Evolutionary conservation across 2,329 filamentous ascomycete species (phyloP), one percentile per base, ranked within the genome.

Genomic region (Paradendryphiella salina): DNA sequence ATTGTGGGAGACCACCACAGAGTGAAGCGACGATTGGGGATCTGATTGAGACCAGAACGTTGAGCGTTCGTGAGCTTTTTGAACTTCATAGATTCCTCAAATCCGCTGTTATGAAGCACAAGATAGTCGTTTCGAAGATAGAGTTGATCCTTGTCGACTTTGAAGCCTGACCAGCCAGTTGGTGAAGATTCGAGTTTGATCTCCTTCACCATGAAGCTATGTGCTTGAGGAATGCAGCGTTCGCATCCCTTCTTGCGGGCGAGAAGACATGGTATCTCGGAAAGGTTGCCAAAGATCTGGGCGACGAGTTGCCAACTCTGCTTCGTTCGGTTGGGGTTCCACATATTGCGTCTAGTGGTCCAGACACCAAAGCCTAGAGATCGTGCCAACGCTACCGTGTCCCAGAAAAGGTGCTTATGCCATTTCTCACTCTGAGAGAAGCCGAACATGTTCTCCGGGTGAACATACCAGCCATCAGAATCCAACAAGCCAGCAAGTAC

Each of bases 1-100:
- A 96, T 96, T 0, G 90, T 95, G 3, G 77, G 77, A 10, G 87
- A 94, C 94, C 94, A 99, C 94, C 94, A 99, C 0, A 99, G 78
- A 0, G 94, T 97, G 75, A 99, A 99, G 1, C 94, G 90, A 83
- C 94, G 90, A 71, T 99, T 99, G 0, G 94, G 94, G 70, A 99
- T 99, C 70, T 99, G 94, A 71, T 96, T 97, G 23, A 99, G 75
- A 90, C 94, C 94, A 15, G 90, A 96, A 64, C 94, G 83, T 73
- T 99, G 94, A 0, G 94, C 94, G 65, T 99, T 99, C 0, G 94
- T 99, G 53, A 99, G 79, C 74, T 99, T 99, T 77, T 99, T 99
- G 81, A 96, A 99, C 61, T 97, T 96, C 94, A 99, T 97, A 0
- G 74, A 78, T 53, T 80, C 77, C 55, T 70, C 62, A 32, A 71